phyloP scores from a whole-genome alignment of 2,329 filamentous ascomycete genomes.

The Arthrobotrys iridis region DNA sequence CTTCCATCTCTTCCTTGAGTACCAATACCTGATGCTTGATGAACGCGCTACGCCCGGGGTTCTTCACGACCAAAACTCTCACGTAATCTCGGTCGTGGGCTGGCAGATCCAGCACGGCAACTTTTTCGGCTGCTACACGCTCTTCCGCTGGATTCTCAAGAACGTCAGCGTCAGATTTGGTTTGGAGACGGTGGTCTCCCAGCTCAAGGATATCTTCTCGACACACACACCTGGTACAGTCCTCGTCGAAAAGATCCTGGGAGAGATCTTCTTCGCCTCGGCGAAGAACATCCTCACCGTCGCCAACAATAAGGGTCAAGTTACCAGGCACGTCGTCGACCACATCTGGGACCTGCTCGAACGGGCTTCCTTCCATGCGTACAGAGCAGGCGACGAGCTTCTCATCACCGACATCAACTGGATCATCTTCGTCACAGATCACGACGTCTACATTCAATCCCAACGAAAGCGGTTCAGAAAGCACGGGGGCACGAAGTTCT shows the following conservation, averaged over 20 bases:
- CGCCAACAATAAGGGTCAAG: background rate
- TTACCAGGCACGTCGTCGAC: conserved; percentile 1
- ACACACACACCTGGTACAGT: background rate
- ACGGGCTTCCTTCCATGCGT: background rate
- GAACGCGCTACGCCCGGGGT: background rate
- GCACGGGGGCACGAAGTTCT: background rate
- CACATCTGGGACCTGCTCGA: background rate
- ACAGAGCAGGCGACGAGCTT: conserved; percentile 13
- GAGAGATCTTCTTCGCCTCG: conserved; percentile 10
- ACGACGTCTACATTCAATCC: conserved; percentile 11
- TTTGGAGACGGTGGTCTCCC: background rate
- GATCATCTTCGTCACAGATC: background rate
- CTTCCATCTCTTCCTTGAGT: conserved; percentile 23
- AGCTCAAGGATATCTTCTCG: background rate
- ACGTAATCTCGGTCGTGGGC: conserved; percentile 1
- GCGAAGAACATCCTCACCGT: conserved; percentile 11
- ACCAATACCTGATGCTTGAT: background rate
- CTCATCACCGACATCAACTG: conserved; percentile 9
- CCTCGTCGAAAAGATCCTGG: conserved; percentile 5
- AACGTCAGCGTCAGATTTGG: background rate
- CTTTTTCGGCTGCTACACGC: conserved; percentile 25
- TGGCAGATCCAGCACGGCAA: conserved; percentile 24
- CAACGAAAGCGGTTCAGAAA: background rate
- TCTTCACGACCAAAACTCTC: background rate
- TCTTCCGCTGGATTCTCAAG: conserved; percentile 35